These are phyloP conservation scores for Lolium multiflorum DNA, from an alignment of 176 grass and related monocot genomes.

Conservation along the genomic window DNA sequence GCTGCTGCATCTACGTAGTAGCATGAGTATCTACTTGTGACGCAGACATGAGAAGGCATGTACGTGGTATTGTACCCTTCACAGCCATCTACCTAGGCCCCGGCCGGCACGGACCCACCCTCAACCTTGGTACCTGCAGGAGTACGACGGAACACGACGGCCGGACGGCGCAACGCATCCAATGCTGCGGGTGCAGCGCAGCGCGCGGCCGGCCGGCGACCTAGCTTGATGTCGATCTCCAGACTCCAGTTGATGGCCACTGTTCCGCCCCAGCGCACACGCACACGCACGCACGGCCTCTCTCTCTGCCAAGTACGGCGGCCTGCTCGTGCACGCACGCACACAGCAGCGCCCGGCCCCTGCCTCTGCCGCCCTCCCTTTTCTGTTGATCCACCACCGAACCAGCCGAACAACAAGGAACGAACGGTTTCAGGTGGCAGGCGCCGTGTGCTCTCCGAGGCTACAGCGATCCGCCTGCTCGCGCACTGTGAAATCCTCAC, in stretches of 20 bases:
- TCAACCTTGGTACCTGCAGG: neutral
- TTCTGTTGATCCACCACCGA: neutral
- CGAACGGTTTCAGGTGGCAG: slow-evolving; percentile 61
- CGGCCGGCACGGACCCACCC: neutral
- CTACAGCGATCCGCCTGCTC: slow-evolving; percentile 52
- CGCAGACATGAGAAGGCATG: neutral
- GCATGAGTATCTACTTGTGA: neutral
- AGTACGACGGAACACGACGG: slow-evolving; percentile 25
- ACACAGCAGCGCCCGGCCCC: neutral
- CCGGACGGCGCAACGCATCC: slow-evolving; percentile 19
- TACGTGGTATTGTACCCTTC: slow-evolving; percentile 13
- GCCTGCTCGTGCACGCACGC: slow-evolving; percentile 13
- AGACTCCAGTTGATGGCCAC: slow-evolving; percentile 23
- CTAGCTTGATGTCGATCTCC: neutral
- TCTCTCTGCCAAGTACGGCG: neutral
- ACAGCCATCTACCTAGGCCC: neutral
- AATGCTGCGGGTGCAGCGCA: neutral
- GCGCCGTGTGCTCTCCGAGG: slow-evolving; percentile 43
- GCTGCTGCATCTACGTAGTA: neutral
- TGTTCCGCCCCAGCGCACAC: slow-evolving; percentile 18
- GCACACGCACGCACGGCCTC: neutral
- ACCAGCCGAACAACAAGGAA: slow-evolving; percentile 34
- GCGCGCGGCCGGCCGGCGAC: slow-evolving; percentile 16
- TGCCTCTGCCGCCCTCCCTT: neutral
- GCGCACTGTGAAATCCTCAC: slow-evolving; percentile 29